Base-by-base conservation (phyloP, 495 filamentous ascomycete genomes). In the Lasiosphaeriaceae sp. region DNA sequence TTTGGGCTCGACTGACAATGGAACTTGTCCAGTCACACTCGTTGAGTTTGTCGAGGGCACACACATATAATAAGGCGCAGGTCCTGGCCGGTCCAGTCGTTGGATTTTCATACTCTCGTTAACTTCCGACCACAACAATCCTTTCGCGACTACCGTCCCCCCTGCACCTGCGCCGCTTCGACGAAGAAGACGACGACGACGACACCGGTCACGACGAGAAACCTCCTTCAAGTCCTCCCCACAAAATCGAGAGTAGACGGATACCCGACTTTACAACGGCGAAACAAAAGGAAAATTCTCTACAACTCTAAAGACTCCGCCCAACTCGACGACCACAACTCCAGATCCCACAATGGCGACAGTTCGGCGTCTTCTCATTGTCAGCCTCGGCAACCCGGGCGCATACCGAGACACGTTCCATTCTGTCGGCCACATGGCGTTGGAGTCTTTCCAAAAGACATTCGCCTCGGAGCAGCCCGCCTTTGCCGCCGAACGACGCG, bases 381-480 rank as follows among this genome's bases (percentile, higher is more conserved):
- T 80, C 62, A 72, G 77, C 64, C 59, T 80, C 60, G 73, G 76
- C 59, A 74, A 79, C 58, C 69, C 71, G 48, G 66, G 76, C 16
- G 73, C 78, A 26, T 88, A 90, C 70, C 76, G 74, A 52, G 73
- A 80, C 49, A 92, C 88, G n/a, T 86, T 88, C 12, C 91, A 96
- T 72, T 89, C 83, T 54, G 86, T 90, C 34, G 91, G 90, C 51
- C 89, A 95, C 73, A 72, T 80, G 50, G 80, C 89, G 19, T 82
- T 93, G 61, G 68, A 77, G 26, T 74, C 80, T 8, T 60, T 89
- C 7, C 71, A 67, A 19, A 74, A 66, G 12, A 60, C 62, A 14
- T 73, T 91, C 7, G 66, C n/a, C 0, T 47, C 55, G 61, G 67
- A 51, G 1, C 74, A 75, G 31, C 74, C 79, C 0, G 56, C 77